phyloP scores from a whole-genome alignment of 75 land plant genomes.

The Ceratopteris richardii region DNA sequence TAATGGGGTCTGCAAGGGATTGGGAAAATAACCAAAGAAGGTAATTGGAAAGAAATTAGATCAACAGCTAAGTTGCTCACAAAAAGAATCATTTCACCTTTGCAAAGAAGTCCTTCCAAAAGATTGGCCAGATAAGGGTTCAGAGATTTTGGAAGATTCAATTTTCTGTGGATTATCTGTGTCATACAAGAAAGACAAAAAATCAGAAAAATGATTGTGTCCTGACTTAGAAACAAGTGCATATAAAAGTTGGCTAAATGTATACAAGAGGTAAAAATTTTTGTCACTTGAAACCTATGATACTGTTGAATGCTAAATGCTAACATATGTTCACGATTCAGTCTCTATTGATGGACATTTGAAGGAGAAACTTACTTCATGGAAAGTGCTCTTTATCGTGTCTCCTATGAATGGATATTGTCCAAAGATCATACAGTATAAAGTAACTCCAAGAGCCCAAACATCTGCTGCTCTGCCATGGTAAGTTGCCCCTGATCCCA shows the following conservation, averaged over 20 bases:
- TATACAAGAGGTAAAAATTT: too few species aligned
- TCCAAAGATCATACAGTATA: conserved; percentile 87
- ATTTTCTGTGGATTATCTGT: conserved; percentile 63
- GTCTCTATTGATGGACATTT: background rate
- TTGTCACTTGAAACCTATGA: too few species aligned
- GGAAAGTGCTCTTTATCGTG: conserved; percentile 77
- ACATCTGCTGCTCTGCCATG: conserved; percentile 84
- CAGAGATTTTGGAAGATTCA: conserved; percentile 44
- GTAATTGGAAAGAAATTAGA: too few species aligned
- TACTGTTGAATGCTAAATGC: too few species aligned
- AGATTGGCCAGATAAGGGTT: conserved; percentile 53
- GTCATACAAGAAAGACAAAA: background rate
- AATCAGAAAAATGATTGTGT: background rate
- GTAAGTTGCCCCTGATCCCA: conserved; percentile 61
- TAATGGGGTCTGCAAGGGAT: too few species aligned
- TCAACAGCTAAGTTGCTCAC: too few species aligned
- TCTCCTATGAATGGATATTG: conserved; percentile 86
- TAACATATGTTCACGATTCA: too few species aligned
- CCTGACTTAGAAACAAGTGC: background rate
- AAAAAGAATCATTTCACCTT: too few species aligned
- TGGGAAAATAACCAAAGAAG: too few species aligned
- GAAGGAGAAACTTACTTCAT: conserved; percentile 46
- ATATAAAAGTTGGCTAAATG: too few species aligned
- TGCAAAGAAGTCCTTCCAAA: conserved; percentile 71
- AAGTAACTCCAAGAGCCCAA: conserved; percentile 95